Conservation (phyloP, 1,284 basidiomycete genomes). For the Hypsizygus ulmarius region DNA sequence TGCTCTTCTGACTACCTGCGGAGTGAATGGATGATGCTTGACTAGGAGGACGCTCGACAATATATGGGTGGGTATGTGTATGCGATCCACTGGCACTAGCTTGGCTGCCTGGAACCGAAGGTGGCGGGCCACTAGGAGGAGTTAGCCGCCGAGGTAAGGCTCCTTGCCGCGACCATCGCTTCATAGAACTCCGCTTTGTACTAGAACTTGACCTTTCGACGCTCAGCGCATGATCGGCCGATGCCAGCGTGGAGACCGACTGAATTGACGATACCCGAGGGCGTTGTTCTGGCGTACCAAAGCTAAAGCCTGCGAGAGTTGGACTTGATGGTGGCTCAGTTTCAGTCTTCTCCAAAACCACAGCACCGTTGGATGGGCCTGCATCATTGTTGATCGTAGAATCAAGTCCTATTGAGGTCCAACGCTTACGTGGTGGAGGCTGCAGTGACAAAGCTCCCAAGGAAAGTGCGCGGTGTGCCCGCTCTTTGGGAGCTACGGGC, state of each 20-base stretch:
- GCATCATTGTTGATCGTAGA: conserved; percentile 4
- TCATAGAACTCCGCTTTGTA: conserved; percentile 39
- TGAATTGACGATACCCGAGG: conserved; percentile 47
- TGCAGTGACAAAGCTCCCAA: conserved; percentile 51
- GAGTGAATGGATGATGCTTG: conserved; percentile 45
- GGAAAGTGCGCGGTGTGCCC: conserved; percentile 32
- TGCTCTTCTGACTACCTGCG: conserved; percentile 43
- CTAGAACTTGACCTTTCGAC: conserved; percentile 39
- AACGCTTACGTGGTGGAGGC: conserved; percentile 62
- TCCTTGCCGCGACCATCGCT: conserved; percentile 60
- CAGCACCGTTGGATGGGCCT: conserved; percentile 4
- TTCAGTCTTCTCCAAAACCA: conserved; percentile 17
- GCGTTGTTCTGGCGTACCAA: conserved; percentile 37
- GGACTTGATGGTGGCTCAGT: conserved; percentile 26
- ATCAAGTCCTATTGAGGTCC: conserved; percentile 38
- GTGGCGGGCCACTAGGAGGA: conserved; percentile 59
- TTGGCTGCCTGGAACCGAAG: conserved; percentile 39
- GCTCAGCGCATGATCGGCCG: conserved; percentile 36
- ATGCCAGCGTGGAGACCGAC: conserved; percentile 52
- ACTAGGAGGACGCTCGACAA: conserved; percentile 37
- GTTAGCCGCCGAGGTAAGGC: conserved; percentile 49
- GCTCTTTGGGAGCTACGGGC: conserved; percentile 18
- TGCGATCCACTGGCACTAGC: conserved; percentile 12
- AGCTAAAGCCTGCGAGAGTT: conserved; percentile 27
- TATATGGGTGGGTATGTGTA: conserved; percentile 32